Evolutionary conservation across 495 filamentous ascomycete species (phyloP), one percentile per base, ranked within the genome.

Genomic region (Neurospora sp.): DNA sequence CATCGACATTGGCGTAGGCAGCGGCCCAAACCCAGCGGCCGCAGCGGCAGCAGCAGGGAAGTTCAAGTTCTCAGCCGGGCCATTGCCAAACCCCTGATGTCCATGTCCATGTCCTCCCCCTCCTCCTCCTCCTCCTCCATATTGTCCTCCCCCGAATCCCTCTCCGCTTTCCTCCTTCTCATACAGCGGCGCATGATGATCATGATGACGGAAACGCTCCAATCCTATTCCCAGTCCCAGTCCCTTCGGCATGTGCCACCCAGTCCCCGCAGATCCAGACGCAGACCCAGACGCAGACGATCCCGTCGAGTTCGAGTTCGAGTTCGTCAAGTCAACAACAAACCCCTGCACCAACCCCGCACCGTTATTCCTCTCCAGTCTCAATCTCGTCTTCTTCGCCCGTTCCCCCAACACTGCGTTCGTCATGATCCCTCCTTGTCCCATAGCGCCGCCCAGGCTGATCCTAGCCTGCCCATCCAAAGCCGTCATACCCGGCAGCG

Each of bases 401-500:
- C 42, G 9, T 11, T 35, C 12, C 1, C 38, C 31, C 44, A 73
- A 40, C 20, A 11, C 46, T 5, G 53, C 53, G 5, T 31, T 61
- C 27, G 53, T 61, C 14, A 35, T 35, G 5, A 61, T 61, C 22
- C 53, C 53, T 5, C 12, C 22, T 22, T 61, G 22, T 61, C 48
- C 22, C 48, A 61, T 31, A 8, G 16, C 22, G 10, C 44, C 22
- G 20, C 69, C 66, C 38, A n/a, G 6, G 35, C 35, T 37, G 0
- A 44, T 40, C 6, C 68, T 38, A 3, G 69, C 27, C 7, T 40
- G 31, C 12, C 59, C 72, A 12, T 71, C 69, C 14, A 73, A 53
- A 37, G 72, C 72, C n/a, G 41, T 48, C 72, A 73, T 73, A 1
- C 40, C 53, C 37, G 72, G 69, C 4, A 73, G 38, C 18, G 72